Evolutionary conservation across 2,329 filamentous ascomycete genomes (phyloP).

Genomic region (Sclerotinia subarctica): DNA sequence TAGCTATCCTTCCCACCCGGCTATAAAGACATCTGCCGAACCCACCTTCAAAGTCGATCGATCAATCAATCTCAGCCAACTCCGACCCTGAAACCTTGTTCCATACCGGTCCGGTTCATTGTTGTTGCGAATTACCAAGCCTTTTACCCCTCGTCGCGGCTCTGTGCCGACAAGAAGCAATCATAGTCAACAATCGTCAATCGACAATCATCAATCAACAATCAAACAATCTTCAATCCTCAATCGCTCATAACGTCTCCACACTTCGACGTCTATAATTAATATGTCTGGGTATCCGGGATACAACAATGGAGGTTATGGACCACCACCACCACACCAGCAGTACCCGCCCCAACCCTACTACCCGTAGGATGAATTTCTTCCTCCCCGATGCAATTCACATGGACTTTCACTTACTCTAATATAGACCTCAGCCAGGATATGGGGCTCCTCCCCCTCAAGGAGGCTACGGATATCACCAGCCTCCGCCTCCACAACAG

Average conservation of each 20-base stretch:
- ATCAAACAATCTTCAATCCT: no score
- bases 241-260: neutral
- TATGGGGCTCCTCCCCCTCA: slow-evolving; percentile 38
- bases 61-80: neutral
- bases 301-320: slow-evolving; percentile 50
- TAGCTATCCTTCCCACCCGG: neutral
- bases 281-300: slow-evolving; percentile 63
- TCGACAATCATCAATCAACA: no score
- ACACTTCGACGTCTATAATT: neutral
- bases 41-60: slow-evolving; percentile 11
- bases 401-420: slow-evolving; percentile 7
- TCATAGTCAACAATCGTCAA: neutral
- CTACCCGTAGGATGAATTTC: slow-evolving; percentile 47
- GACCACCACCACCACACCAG: slow-evolving; percentile 37
- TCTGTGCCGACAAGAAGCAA: slow-evolving; percentile 2
- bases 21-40: slow-evolving; percentile 18
- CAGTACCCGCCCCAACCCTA: slow-evolving; percentile 43
- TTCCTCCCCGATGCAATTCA: slow-evolving; percentile 4
- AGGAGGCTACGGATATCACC: slow-evolving; percentile 48
- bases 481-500: slow-evolving; percentile 47
- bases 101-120: slow-evolving; percentile 3
- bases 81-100: neutral
- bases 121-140: neutral
- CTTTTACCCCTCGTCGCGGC: slow-evolving; percentile 3
- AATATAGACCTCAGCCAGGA: slow-evolving; percentile 26